phyloP scores from a whole-genome alignment of 306 rosid species.

The Prosopis cineraria region DNA sequence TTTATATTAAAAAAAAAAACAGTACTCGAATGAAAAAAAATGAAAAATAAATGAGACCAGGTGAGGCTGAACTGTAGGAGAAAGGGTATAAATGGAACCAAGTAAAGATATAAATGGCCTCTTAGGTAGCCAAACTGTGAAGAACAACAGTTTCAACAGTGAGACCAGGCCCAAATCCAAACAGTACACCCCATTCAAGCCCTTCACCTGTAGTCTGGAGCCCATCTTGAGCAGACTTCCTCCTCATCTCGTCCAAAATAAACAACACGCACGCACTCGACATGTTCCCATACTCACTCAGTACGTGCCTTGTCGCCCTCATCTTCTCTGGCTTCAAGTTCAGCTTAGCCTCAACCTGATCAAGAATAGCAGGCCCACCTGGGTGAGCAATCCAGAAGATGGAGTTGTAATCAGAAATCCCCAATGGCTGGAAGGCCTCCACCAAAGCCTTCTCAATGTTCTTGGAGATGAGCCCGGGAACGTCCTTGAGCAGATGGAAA shows the following conservation, averaged over 20 bases:
- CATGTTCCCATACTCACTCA: conserved; percentile 6
- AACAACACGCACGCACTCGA: background rate
- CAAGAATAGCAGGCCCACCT: background rate
- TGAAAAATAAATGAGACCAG: background rate
- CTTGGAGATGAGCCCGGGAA: background rate
- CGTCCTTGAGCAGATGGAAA: background rate
- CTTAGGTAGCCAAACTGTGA: background rate
- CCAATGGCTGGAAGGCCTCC: background rate
- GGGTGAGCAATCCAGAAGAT: background rate
- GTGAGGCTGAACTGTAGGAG: background rate
- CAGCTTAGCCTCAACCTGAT: background rate
- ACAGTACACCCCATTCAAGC: background rate
- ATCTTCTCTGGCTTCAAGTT: background rate
- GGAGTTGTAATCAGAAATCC: background rate
- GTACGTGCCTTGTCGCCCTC: background rate
- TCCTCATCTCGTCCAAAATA: background rate
- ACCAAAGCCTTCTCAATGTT: background rate
- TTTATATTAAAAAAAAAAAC: too few species aligned
- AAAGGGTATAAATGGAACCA: background rate
- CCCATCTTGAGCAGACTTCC: background rate
- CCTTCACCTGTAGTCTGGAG: background rate
- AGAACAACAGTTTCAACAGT: background rate
- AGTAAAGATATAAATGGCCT: background rate
- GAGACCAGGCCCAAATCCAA: background rate
- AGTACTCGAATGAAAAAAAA: background rate